Base-by-base conservation (phyloP, 2,329 filamentous ascomycete genomes). In the Xylaria sp. region DNA sequence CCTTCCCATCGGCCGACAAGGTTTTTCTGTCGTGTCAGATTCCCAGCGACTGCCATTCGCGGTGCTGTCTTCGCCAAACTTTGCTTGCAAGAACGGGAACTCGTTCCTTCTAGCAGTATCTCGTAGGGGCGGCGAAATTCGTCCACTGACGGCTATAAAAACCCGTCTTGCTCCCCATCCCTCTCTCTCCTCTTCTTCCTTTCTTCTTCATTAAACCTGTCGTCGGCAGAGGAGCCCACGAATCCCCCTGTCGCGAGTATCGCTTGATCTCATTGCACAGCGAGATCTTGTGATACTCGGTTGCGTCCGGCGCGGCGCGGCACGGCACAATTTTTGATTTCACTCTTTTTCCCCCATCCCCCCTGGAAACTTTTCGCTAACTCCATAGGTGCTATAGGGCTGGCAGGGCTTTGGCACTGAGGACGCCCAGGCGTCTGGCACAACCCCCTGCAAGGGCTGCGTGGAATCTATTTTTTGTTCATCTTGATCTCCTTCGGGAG, bases 101-200 rank as follows among this genome's bases (percentile, higher is more conserved):
- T 28, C 15, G 60, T 46, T 58, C 60, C 25, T 68, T 64, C 60
- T 37, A 37, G n/a, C 1, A 55, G 39, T 46, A 18, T 34, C 25
- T 52, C n/a, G 32, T 34, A 8, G 34, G 15, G 0, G 20, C 20
- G 41, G 50, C 18, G n/a, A n/a, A 10, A 3, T 9, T 23, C 1
- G 23, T 28, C 23, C 23, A 5, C 15, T 15, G 41, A 8, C 41
- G 41, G 18, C 15, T 46, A 46, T 46, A 46, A 18, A 46, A 46
- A 46, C 41, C 6, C 41, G 41, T 18, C 41, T 46, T 7, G 41
- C 41, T 46, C 41, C 41, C 41, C 41, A 18, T 46, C 41, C 18
- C 15, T n/a, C 41, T 46, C 41, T 46, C 6, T 7, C 5, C 41
- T 46, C 41, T n/a, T 46, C 41, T 46, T 37, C 41, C 8, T 46